Evolutionary conservation across 176 grass and related monocot species (phyloP).

Genomic region (Raddia guianensis): DNA sequence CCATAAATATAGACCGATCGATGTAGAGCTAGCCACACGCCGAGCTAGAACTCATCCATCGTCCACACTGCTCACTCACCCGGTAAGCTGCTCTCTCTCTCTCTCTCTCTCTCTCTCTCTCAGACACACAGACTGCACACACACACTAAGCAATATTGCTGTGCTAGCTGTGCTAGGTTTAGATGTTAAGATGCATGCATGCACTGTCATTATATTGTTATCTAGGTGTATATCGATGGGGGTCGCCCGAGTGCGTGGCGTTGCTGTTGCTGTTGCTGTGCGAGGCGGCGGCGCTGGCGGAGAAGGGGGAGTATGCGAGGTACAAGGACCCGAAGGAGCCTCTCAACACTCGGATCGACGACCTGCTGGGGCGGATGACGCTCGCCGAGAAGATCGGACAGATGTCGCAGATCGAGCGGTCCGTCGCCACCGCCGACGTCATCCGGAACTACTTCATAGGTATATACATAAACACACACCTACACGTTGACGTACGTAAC

Average conservation of each 20-base stretch:
- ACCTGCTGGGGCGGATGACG: conserved; percentile 56
- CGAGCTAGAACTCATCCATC: too few relatives aligned
- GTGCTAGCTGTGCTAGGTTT: too few relatives aligned
- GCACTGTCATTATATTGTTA: background rate
- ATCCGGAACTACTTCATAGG: conserved; percentile 52
- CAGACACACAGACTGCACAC: too few relatives aligned
- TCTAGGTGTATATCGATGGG: background rate
- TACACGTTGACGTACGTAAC: too few relatives aligned
- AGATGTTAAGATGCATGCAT: too few relatives aligned
- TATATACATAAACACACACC: too few relatives aligned
- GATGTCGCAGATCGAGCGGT: conserved; percentile 69
- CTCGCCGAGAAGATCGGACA: conserved; percentile 66
- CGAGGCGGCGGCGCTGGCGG: background rate
- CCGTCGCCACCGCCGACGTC: conserved; percentile 52
- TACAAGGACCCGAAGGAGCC: conserved; percentile 60
- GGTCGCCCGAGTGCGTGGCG: background rate
- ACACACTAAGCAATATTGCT: too few relatives aligned
- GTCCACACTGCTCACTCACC: too few relatives aligned
- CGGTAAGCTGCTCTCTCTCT: too few relatives aligned
- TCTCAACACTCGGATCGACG: conserved; percentile 42
- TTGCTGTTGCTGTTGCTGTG: conserved; percentile 23
- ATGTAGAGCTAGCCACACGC: too few relatives aligned
- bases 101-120: too few relatives aligned
- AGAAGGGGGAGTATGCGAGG: conserved; percentile 11
- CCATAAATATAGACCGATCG: too few relatives aligned